Percentiles rank a stretch among this genome's conserved stretches.
These are phyloP conservation scores for Penicillium simplicissimum DNA, from an alignment of 495 filamentous ascomycete species.

Conservation along the genomic window DNA sequence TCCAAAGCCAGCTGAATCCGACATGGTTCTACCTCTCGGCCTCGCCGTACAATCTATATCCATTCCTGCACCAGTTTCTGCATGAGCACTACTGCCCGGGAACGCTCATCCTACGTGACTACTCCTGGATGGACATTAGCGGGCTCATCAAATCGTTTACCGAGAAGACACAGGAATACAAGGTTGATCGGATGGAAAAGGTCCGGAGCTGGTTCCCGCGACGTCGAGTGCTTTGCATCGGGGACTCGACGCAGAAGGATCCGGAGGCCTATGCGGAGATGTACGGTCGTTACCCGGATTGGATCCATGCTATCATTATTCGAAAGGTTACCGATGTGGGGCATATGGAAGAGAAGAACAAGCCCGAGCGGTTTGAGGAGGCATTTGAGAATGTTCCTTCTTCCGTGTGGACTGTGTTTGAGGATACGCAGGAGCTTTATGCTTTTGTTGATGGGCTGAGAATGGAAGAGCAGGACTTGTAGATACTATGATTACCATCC, in stretches of 20 bases:
- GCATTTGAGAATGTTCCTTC: constrained; percentile 77
- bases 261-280: constrained; percentile 85
- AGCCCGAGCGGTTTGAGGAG: constrained; percentile 69
- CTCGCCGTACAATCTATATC: constrained; percentile 92
- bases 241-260: constrained; percentile 89
- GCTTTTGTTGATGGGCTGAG: constrained; percentile 48
- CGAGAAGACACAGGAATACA: constrained; percentile 82
- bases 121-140: constrained; percentile 81
- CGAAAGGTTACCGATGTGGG: constrained; percentile 78
- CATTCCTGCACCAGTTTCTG: constrained; percentile 74
- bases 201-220: constrained; percentile 74
- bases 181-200: constrained; percentile 76
- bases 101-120: constrained; percentile 80
- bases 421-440: constrained; percentile 66
- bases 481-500: constrained; percentile 4
- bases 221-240: constrained; percentile 78
- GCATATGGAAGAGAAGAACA: constrained; percentile 72
- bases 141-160: constrained; percentile 78
- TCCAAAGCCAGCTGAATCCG: constrained; percentile 59
- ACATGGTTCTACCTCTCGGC: constrained; percentile 93
- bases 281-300: constrained; percentile 62
- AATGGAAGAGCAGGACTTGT: constrained; percentile 25
- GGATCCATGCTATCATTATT: constrained; percentile 81
- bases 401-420: constrained; percentile 76
- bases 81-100: constrained; percentile 70